A percentile compares a stretch with the other conserved stretches of the same genome.
phyloP scores from a whole-genome alignment of 805 yeast species.

The Pachysolen tannophilus region DNA sequence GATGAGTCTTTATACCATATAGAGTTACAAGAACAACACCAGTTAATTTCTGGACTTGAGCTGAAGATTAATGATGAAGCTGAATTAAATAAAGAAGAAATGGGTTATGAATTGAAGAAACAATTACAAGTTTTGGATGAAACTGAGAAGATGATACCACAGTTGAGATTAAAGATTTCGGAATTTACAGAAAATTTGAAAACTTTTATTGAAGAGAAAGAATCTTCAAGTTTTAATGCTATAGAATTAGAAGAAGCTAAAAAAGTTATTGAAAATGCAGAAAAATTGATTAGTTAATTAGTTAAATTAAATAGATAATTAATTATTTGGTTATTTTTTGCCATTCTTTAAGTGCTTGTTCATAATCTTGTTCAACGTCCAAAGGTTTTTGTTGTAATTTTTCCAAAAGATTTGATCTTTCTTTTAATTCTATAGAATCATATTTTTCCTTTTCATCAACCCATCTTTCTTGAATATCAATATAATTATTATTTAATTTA shows the following conservation, averaged over 20 bases:
- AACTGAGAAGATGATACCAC: constrained; percentile 44
- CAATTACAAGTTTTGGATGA: constrained; percentile 45
- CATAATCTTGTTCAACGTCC: constrained; percentile 68
- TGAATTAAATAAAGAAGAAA: constrained; percentile 34
- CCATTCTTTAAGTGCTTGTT: constrained; percentile 50
- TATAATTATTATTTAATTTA: constrained; percentile 38
- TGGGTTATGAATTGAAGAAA: constrained; percentile 55
- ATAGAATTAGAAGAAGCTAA: constrained; percentile 23
- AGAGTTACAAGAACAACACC: constrained; percentile 33
- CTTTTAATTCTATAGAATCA: constrained; percentile 54
- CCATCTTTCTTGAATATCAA: constrained; percentile 94
- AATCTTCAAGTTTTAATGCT: constrained; percentile 25
- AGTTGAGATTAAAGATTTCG: constrained; percentile 32
- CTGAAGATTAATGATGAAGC: no score
- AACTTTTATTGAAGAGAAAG: constrained; percentile 23
- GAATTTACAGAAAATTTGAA: constrained; percentile 31
- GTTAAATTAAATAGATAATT: no score
- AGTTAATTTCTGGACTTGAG: constrained; percentile 36
- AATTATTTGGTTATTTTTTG: no score
- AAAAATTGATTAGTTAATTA: background rate
- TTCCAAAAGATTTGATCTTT: constrained; percentile 29
- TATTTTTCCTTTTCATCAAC: constrained; percentile 73
- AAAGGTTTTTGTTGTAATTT: constrained; percentile 29
- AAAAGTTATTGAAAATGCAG: constrained; percentile 12
- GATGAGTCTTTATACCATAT: constrained; percentile 55